phyloP scores from a whole-genome alignment of 495 filamentous ascomycete species.

The Cercophora newfieldiana region DNA sequence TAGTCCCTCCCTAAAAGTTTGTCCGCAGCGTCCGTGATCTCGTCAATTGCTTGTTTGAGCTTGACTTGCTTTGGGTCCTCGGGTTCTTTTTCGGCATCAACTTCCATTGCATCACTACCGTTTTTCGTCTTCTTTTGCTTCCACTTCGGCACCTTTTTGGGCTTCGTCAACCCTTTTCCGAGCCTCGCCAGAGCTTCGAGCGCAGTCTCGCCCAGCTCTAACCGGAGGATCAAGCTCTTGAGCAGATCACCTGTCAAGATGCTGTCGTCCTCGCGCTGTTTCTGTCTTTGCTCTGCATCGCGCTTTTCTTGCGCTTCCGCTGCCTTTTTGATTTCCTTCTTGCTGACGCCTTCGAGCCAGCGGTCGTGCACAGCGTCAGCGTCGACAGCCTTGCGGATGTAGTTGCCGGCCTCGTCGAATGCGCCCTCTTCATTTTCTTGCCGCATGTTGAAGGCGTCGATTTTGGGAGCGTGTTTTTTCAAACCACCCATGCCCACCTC shows the following conservation, averaged over 20 bases:
- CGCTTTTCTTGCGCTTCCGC: slow-evolving; percentile 85
- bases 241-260: slow-evolving; percentile 74
- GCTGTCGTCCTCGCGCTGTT: slow-evolving; percentile 69
- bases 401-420: slow-evolving; percentile 90
- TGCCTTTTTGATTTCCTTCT: slow-evolving; percentile 87
- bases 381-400: slow-evolving; percentile 82
- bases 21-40: slow-evolving; percentile 86
- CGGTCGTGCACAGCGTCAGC: slow-evolving; percentile 87
- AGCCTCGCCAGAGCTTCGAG: slow-evolving; percentile 85
- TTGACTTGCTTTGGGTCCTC: slow-evolving; percentile 71
- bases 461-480: slow-evolving; percentile 91
- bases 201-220: slow-evolving; percentile 84
- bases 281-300: slow-evolving; percentile 70
- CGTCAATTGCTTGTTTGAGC: slow-evolving; percentile 71
- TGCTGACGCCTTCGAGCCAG: slow-evolving; percentile 89
- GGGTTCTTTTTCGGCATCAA: slow-evolving; percentile 51
- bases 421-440: slow-evolving; percentile 87
- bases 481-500: slow-evolving; percentile 86
- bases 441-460: slow-evolving; percentile 95
- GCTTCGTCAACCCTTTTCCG: slow-evolving; percentile 66
- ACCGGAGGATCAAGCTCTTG: slow-evolving; percentile 63
- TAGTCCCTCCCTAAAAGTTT: slow-evolving; percentile 78
- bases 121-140: slow-evolving; percentile 54
- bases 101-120: slow-evolving; percentile 58
- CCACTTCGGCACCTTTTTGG: slow-evolving; percentile 63